Evolutionary conservation across 2,329 filamentous ascomycete genomes (phyloP).

Genomic region (Laburnicola sp.): DNA sequence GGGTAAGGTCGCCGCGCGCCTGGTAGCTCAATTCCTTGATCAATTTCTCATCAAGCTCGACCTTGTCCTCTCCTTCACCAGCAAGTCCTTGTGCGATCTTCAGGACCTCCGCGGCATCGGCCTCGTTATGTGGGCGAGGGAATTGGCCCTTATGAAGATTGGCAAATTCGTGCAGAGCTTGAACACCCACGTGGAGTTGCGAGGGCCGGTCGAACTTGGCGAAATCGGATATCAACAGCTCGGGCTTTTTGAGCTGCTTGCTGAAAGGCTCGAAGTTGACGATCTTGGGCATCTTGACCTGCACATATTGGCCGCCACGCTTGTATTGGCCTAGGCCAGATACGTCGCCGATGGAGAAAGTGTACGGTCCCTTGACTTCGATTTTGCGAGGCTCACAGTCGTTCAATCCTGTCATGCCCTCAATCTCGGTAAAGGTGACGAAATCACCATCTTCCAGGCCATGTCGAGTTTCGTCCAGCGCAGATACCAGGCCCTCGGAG

Average conservation of each 20-base stretch:
- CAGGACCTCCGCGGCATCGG: constrained; percentile 77
- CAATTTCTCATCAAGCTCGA: constrained; percentile 89
- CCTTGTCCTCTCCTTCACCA: constrained; percentile 65
- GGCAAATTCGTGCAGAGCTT: constrained; percentile 85
- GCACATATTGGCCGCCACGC: constrained; percentile 85
- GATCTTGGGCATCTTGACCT: constrained; percentile 98
- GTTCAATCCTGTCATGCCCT: constrained; percentile 90
- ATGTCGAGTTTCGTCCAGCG: constrained; percentile 90
- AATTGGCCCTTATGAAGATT: constrained; percentile 71
- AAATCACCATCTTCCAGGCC: constrained; percentile 95
- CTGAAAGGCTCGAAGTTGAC: constrained; percentile 84
- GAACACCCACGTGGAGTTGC: constrained; percentile 88
- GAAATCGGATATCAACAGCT: constrained; percentile 90
- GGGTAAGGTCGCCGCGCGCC: constrained; percentile 84
- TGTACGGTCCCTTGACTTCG: constrained; percentile 91
- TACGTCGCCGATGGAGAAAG: constrained; percentile 95
- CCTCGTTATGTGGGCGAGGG: constrained; percentile 80
- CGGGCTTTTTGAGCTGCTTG: constrained; percentile 78
- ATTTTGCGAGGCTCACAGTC: constrained; percentile 83
- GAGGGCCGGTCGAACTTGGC: constrained; percentile 96
- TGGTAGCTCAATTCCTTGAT: constrained; percentile 94
- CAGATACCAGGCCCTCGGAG: constrained; percentile 87
- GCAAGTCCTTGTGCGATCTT: constrained; percentile 75
- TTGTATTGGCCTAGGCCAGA: constrained; percentile 83
- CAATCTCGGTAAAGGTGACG: constrained; percentile 89